Evolutionary conservation across 179 eudicot species (phyloP), one percentile per base, ranked within the genome.

Genomic region (Amaranthus tricolor): DNA sequence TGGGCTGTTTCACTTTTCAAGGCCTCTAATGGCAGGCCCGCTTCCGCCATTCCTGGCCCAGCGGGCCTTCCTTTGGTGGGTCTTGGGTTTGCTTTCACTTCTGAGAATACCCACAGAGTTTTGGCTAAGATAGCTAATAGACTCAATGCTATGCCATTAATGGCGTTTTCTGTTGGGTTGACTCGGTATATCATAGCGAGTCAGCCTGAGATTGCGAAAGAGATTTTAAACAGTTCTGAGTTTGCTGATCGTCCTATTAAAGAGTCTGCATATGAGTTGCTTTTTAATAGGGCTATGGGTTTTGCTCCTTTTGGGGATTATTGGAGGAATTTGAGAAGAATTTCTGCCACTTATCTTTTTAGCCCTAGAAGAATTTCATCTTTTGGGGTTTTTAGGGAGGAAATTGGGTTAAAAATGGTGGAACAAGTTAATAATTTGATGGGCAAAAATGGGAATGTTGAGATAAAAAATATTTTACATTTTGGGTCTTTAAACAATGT

Each of bases 231-330:
- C 70, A 92, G 91, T 31, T 82, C 94, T 0, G 88, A 82, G 0
- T 94, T 94, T 15, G 97, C 97, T 0, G 96, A 94, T 58, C 74
- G 98, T 3, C 98, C 98, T 0, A 84, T 92, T 1, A 94, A 94
- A 40, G 98, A 94, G 77, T 88, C 94, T 0, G 98, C 98, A 0
- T 90, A 89, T 52, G 91, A 76, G 84, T 86, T 94, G 0, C 70
- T 94, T 12, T 94, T 94, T 49, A 87, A 90, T 72, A 76, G 96
- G 0, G 97, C 98, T 0, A 94, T 94, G 97, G 98, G 98, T 17
- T 94, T 94, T 20, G 97, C 98, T 1, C 92, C 97, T 0, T 94
- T 84, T 10, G 98, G 98, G 0, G 97, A 85, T 31, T 92, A 94
- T 62, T 94, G 98, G 97, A 78, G 97, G 73, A 84, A 84, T 15